Evolutionary conservation across 768 basidiomycete species (phyloP), one percentile per base, ranked within the genome.

Genomic region (Suillus lakei): DNA sequence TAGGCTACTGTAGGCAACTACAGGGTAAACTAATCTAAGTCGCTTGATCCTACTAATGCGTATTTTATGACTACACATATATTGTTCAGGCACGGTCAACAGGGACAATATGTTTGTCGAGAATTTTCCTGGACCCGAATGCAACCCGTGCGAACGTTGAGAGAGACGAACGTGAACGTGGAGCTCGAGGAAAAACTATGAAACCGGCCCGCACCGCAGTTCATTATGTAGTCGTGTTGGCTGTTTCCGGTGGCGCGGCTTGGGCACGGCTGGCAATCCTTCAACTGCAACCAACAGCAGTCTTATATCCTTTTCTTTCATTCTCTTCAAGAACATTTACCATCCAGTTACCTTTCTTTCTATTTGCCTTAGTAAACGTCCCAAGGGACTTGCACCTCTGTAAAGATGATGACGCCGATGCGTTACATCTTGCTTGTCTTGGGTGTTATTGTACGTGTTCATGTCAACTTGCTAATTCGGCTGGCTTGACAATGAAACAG

Each of bases 351-450:
- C 26, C 23, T 56, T 41, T 51, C 30, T 59, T 21, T 36, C 21
- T 48, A 46, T 66, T 61, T 44, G 44, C 41, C 28, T 58, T 28
- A 53, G 38, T 54, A 38, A 58, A 60, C 51, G 65, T 46, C 64
- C 54, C 21, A 15, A 63, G 51, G 62, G 36, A 34, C 36, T 55
- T 55, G 32, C 36, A 56, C 30, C 39, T 61, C 51, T 48, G 32
- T 74, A 76, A 71, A 74, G 69, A 85, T 87, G 83, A 83, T 88
- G 83, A 86, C 88, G 59, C 84, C 87, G 53, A 82, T 85, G 79
- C 85, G 88, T 70, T 86, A 88, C 64, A 75, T 91, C 59, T 63
- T 85, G 38, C 74, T 88, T 65, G 74, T 80, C 60, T 69, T 87
- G 41, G 78, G 76, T 65, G 71, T 82, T 56, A 78, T 88, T 61